These are phyloP conservation scores for Venturia pyrina DNA, from an alignment of 2,329 filamentous ascomycete genomes.

Conservation along the genomic window DNA sequence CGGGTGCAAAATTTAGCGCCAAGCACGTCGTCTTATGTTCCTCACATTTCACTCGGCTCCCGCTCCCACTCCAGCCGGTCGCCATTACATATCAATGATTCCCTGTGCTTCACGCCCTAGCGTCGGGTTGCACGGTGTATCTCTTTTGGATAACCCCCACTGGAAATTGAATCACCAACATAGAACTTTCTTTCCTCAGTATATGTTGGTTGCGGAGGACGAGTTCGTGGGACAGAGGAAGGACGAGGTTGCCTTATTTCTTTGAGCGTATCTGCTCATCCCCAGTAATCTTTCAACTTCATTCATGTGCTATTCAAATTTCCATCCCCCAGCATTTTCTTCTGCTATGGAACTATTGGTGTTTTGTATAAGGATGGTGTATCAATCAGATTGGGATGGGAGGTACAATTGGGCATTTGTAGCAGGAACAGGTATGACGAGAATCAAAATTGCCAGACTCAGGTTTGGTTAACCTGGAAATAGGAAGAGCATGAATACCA, in stretches of 20 bases:
- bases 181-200: neutral
- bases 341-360: neutral
- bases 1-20: neutral
- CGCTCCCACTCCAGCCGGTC: neutral
- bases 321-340: neutral
- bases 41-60: neutral
- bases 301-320: neutral
- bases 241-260: neutral
- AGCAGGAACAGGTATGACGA: neutral
- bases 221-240: neutral
- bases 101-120: neutral
- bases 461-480: neutral
- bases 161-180: neutral
- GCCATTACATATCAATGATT: neutral
- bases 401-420: neutral
- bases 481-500: neutral
- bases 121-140: neutral
- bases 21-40: neutral
- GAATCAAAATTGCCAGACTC: neutral
- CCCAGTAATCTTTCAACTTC: neutral
- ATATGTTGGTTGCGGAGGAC: constrained; percentile 3
- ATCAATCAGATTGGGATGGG: neutral
- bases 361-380: neutral
- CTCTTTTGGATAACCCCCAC: neutral
- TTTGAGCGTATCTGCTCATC: neutral